These are phyloP conservation scores for Cordyceps pruinosa DNA, from an alignment of 2,329 filamentous ascomycete species.

Conservation along the genomic window DNA sequence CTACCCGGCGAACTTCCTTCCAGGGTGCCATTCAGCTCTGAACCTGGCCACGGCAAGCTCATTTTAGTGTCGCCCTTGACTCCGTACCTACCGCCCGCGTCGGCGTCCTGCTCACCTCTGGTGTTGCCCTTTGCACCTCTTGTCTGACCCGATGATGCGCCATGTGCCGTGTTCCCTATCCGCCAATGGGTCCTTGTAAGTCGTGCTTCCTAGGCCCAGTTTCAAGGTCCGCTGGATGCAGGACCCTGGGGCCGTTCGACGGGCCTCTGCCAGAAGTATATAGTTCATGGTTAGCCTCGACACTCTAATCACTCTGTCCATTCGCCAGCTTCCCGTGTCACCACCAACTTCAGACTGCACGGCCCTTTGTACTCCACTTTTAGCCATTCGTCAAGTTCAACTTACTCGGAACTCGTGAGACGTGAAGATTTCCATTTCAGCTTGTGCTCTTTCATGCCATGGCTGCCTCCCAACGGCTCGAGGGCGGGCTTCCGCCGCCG, in stretches of 20 bases:
- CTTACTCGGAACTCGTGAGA: neutral
- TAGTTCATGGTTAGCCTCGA: neutral
- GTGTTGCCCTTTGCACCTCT: neutral
- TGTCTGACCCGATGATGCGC: conserved; percentile 20
- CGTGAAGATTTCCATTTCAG: neutral
- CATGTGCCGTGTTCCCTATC: neutral
- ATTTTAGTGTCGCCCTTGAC: conserved; percentile 2
- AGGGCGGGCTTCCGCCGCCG: conserved; percentile 34
- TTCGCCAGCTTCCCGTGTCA: neutral
- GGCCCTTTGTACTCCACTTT: conserved; percentile 6
- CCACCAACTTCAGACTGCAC: neutral
- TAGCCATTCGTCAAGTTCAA: neutral
- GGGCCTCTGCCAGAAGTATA: neutral
- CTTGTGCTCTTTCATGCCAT: neutral
- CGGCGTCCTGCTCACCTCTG: conserved; percentile 3
- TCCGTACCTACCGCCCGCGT: conserved; percentile 2
- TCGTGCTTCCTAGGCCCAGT: neutral
- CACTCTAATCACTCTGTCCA: neutral
- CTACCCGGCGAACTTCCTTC: neutral
- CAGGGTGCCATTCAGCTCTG: neutral
- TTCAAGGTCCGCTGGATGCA: neutral
- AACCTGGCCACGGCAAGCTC: neutral
- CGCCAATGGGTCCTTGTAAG: neutral
- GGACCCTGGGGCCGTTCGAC: neutral
- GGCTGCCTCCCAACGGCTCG: neutral